Evolutionary conservation across 2,329 filamentous ascomycete genomes (phyloP).

Genomic region (Colletotrichum graminicola): DNA sequence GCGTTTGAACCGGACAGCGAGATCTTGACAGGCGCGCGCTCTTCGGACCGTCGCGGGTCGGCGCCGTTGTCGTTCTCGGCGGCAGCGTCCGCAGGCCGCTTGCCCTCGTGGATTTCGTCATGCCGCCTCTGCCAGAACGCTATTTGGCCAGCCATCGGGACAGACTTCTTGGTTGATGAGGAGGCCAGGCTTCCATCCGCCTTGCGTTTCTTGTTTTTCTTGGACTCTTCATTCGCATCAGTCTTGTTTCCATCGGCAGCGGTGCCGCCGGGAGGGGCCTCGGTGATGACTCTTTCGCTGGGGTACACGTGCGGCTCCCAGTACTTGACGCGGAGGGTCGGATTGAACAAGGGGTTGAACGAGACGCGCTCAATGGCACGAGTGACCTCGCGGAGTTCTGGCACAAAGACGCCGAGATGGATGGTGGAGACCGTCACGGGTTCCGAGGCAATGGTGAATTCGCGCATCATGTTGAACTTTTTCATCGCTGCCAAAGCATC

Average conservation of each 20-base stretch:
- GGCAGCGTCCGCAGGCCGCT: slow-evolving; percentile 12
- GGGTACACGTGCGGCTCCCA: slow-evolving; percentile 82
- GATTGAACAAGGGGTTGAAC: slow-evolving; percentile 78
- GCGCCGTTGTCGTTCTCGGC: slow-evolving; percentile 11
- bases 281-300: slow-evolving; percentile 71
- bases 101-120: slow-evolving; percentile 53
- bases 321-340: slow-evolving; percentile 76
- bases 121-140: slow-evolving; percentile 60
- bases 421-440: slow-evolving; percentile 80
- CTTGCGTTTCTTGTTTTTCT: slow-evolving; percentile 67
- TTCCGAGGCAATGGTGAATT: slow-evolving; percentile 82
- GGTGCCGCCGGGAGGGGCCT: slow-evolving; percentile 58
- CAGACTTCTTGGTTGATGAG: slow-evolving; percentile 52
- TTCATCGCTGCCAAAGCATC: slow-evolving; percentile 81
- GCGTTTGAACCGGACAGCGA: slow-evolving; percentile 35
- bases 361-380: slow-evolving; percentile 72
- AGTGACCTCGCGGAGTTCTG: slow-evolving; percentile 70
- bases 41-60: slow-evolving; percentile 14
- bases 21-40: slow-evolving; percentile 43
- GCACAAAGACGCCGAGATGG: slow-evolving; percentile 87
- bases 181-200: slow-evolving; percentile 54
- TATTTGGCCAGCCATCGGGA: slow-evolving; percentile 58
- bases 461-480: slow-evolving; percentile 78
- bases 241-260: slow-evolving; percentile 55
- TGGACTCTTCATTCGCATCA: slow-evolving; percentile 46